Conservation (phyloP, 2,329 filamentous ascomycete genomes). For the Penicillium nordicum region DNA sequence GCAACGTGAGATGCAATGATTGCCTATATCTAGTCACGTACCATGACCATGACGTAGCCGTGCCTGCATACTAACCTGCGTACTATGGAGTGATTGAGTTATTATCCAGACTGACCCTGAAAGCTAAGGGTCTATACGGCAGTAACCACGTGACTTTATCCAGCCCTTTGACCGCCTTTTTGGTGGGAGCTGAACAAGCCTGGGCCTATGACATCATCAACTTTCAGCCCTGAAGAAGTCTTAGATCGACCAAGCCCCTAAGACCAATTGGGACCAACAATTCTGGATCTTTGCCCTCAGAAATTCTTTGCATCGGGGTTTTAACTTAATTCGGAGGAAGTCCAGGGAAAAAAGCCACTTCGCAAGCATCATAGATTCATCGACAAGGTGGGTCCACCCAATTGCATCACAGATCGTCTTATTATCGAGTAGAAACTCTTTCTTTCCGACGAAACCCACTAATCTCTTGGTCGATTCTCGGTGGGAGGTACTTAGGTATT, state of each 20-base stretch:
- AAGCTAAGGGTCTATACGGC: background rate
- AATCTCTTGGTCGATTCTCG: background rate
- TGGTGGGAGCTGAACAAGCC: background rate
- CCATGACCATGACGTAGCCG: background rate
- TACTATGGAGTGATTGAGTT: no score
- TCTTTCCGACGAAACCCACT: background rate
- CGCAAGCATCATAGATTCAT: background rate
- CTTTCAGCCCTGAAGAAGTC: background rate
- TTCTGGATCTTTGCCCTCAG: background rate
- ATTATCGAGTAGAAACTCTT: background rate
- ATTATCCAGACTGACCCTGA: no score
- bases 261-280: background rate
- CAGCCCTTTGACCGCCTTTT: background rate
- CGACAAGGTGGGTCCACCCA: background rate
- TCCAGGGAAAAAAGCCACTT: background rate
- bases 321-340: background rate
- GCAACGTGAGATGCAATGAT: background rate
- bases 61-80: background rate
- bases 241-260: background rate
- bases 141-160: background rate
- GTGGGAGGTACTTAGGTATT: no score
- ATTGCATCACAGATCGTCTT: constrained; percentile 7
- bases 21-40: background rate
- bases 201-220: background rate
- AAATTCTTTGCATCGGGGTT: background rate